phyloP scores from a whole-genome alignment of 2,329 filamentous ascomycete genomes.

The Fusarium tjaetaba region DNA sequence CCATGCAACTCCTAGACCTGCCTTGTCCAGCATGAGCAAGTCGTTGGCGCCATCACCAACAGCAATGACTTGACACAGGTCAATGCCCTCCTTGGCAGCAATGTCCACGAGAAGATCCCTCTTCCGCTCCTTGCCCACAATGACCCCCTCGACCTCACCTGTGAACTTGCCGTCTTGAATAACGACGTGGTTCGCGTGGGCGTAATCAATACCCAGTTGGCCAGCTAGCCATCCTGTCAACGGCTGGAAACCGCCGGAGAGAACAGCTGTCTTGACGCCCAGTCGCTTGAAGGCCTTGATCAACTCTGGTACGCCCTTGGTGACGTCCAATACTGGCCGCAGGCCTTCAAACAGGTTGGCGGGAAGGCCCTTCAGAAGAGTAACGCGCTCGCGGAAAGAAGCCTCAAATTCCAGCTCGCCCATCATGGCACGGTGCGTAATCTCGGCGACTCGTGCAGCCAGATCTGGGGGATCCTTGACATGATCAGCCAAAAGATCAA shows the following conservation, averaged over 20 bases:
- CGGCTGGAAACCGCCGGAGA: slow-evolving; percentile 92
- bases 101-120: slow-evolving; percentile 76
- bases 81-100: slow-evolving; percentile 72
- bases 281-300: slow-evolving; percentile 78
- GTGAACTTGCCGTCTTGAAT: slow-evolving; percentile 71
- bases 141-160: slow-evolving; percentile 75
- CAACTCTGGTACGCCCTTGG: slow-evolving; percentile 80
- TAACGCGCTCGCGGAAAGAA: slow-evolving; percentile 82
- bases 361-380: slow-evolving; percentile 82
- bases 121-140: slow-evolving; percentile 82
- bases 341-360: slow-evolving; percentile 82
- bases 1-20: slow-evolving; percentile 82
- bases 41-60: slow-evolving; percentile 88
- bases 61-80: slow-evolving; percentile 74
- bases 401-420: slow-evolving; percentile 93
- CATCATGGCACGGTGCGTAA: slow-evolving; percentile 94
- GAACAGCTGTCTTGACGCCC: slow-evolving; percentile 87
- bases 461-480: slow-evolving; percentile 75
- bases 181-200: slow-evolving; percentile 85
- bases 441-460: slow-evolving; percentile 83
- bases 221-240: slow-evolving; percentile 86
- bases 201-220: slow-evolving; percentile 85
- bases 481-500: slow-evolving; percentile 90
- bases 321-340: slow-evolving; percentile 79
- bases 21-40: slow-evolving; percentile 79